Percentiles rank a stretch among this genome's conserved stretches.
These are phyloP conservation scores for Boletus sp. DNA, from an alignment of 1,284 basidiomycete species.

Conservation along the genomic window DNA sequence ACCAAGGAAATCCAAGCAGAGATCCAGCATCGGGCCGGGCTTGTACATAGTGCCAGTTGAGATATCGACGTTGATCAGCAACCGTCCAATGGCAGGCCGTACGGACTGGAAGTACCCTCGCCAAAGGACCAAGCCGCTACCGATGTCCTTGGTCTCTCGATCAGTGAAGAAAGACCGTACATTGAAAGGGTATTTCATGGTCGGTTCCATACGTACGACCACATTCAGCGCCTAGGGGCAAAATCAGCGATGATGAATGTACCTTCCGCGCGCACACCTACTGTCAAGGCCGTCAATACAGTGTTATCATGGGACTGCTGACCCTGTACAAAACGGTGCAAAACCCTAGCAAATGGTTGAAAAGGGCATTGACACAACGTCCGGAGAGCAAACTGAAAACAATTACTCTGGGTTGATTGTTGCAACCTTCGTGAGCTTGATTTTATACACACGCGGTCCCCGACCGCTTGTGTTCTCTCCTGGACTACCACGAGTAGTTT, in stretches of 20 bases:
- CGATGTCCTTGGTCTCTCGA: conserved; percentile 60
- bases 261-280: conserved; percentile 26
- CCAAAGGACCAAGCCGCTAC: conserved; percentile 65
- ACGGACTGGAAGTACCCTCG: conserved; percentile 75
- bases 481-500: conserved; percentile 33
- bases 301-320: conserved; percentile 65
- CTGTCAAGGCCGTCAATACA: conserved; percentile 71
- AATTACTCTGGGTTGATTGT: conserved; percentile 70
- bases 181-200: conserved; percentile 68
- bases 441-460: conserved; percentile 57
- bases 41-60: conserved; percentile 75
- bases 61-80: conserved; percentile 77
- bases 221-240: conserved; percentile 62
- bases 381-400: conserved; percentile 4
- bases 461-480: conserved; percentile 35
- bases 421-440: conserved; percentile 62
- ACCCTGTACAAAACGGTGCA: conserved; percentile 61
- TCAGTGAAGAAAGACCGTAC: conserved; percentile 72
- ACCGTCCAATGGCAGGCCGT: conserved; percentile 59
- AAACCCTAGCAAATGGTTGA: conserved; percentile 41
- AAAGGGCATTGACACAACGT: conserved; percentile 5
- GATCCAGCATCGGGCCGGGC: conserved; percentile 42
- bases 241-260: conserved; percentile 1
- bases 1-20: conserved; percentile 57
- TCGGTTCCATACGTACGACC: conserved; percentile 70